Evolutionary conservation across 768 basidiomycete genomes (phyloP).

Genomic region (Trametes gibbosa): DNA sequence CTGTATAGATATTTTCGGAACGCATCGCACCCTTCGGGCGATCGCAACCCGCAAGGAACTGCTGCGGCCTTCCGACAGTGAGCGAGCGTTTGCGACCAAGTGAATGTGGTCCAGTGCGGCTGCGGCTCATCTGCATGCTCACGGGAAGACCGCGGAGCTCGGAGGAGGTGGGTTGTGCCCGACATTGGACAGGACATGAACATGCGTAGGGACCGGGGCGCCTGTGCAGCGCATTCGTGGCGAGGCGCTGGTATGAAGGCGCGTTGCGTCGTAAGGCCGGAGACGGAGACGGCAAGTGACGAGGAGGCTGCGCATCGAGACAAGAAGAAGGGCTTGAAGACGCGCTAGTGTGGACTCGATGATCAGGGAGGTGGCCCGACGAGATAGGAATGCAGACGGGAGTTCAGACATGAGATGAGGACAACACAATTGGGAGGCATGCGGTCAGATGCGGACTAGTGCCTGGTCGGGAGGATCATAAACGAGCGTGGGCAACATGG

Average conservation of each 20-base stretch:
- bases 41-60: not conserved
- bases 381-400: constrained; percentile 5
- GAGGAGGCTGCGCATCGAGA: not conserved
- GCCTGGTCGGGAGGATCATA: not conserved
- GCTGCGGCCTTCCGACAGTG: not conserved
- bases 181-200: no score
- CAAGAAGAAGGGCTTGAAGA: not conserved
- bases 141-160: not conserved
- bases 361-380: constrained; percentile 10
- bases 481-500: not conserved
- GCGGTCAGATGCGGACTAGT: constrained; percentile 4
- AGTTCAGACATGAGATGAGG: constrained; percentile 1
- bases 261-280: not conserved
- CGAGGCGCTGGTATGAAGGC: constrained; percentile 6
- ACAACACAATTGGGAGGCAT: constrained; percentile 13
- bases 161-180: not conserved
- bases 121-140: not conserved
- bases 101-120: not conserved
- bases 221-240: not conserved
- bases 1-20: no score
- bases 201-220: no score
- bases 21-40: no score
- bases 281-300: not conserved
- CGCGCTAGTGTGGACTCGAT: not conserved
- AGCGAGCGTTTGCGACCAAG: not conserved